Conservation (phyloP, 441 rosid species). For the Capsella rubella region DNA sequence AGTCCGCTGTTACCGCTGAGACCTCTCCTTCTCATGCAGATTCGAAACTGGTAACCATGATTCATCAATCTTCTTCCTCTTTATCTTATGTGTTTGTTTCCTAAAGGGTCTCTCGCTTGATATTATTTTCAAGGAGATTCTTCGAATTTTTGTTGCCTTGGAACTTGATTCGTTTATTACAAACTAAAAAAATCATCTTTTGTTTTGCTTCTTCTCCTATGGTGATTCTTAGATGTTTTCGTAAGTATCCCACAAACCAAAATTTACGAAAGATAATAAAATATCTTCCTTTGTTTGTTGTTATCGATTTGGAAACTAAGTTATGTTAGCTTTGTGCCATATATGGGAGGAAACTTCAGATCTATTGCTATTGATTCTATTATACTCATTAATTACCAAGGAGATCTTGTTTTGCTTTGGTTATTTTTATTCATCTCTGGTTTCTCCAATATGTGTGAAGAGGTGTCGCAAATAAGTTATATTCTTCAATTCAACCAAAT, state of each 20-base stretch:
- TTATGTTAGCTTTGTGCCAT: background rate
- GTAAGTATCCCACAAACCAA: background rate
- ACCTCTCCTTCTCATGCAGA: conserved; percentile 37
- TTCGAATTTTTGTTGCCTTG: background rate
- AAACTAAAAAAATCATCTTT: background rate
- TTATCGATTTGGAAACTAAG: conserved; percentile 21
- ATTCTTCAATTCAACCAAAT: background rate
- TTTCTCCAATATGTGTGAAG: background rate
- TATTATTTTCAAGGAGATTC: conserved; percentile 4
- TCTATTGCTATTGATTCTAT: conserved; percentile 18
- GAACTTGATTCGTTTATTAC: conserved; percentile 5
- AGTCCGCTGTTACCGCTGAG: conserved; percentile 53
- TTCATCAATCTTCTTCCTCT: no score
- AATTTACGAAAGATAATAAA: background rate
- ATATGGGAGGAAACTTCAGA: conserved; percentile 33
- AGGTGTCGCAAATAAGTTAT: background rate
- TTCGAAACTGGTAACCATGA: conserved; percentile 46
- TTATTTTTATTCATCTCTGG: background rate
- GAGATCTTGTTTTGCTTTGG: background rate
- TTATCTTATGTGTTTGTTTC: no score
- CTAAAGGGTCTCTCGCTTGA: conserved; percentile 1
- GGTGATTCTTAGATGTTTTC: background rate
- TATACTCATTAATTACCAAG: background rate
- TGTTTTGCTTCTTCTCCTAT: background rate
- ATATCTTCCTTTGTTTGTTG: background rate